Evolutionary conservation across 2,329 filamentous ascomycete species (phyloP).

Genomic region (Lachnellula hyalina): DNA sequence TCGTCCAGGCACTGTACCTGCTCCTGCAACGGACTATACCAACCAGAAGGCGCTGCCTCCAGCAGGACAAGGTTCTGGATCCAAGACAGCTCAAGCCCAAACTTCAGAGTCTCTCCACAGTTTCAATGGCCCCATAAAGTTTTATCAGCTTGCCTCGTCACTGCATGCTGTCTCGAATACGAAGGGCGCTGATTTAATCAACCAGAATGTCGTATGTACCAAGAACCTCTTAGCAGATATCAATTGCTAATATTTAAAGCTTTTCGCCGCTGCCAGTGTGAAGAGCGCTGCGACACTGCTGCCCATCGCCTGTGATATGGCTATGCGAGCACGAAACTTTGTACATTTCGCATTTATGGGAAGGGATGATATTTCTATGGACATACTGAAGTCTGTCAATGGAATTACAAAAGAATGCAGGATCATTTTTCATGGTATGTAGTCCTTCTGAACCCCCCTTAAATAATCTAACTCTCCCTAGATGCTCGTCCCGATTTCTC

Average conservation of each 20-base stretch:
- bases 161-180: conserved; percentile 55
- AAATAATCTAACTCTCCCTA: conserved; percentile 28
- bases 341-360: conserved; percentile 82
- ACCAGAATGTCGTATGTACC: conserved; percentile 62
- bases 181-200: conserved; percentile 45
- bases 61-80: neutral
- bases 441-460: neutral
- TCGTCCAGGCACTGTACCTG: conserved; percentile 17
- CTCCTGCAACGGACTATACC: neutral
- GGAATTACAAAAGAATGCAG: conserved; percentile 68
- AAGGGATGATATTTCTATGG: conserved; percentile 61
- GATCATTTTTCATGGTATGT: conserved; percentile 50
- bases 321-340: conserved; percentile 57
- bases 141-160: conserved; percentile 57
- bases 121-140: conserved; percentile 67
- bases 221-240: neutral
- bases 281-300: conserved; percentile 67
- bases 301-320: conserved; percentile 86
- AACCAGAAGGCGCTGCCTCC: conserved; percentile 6
- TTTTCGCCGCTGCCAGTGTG: conserved; percentile 74
- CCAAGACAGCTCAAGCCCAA: conserved; percentile 9
- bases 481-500: conserved; percentile 74
- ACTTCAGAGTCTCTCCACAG: conserved; percentile 35
- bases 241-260: conserved; percentile 20
- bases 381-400: conserved; percentile 69